These are phyloP conservation scores for Ganoderma lucidum DNA, from an alignment of 1,284 basidiomycete genomes.

Conservation along the genomic window DNA sequence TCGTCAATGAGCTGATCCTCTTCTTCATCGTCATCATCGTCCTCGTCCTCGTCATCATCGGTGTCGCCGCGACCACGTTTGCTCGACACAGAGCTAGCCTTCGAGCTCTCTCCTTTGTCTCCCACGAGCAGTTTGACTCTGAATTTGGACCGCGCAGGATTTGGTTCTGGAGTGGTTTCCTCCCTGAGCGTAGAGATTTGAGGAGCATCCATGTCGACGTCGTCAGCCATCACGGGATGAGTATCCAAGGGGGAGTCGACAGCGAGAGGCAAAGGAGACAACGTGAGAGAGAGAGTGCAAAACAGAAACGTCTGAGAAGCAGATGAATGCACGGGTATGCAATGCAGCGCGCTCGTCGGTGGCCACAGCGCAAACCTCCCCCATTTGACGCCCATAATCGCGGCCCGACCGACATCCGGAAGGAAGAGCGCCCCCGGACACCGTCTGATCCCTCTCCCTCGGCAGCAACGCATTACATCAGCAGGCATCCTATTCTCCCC, in stretches of 20 bases:
- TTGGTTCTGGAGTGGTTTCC: conserved; percentile 71
- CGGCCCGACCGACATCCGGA: neutral
- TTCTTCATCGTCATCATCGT: conserved; percentile 66
- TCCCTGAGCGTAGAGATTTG: conserved; percentile 79
- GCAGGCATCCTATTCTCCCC: conserved; percentile 34
- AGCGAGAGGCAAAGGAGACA: neutral
- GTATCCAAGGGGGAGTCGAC: conserved; percentile 14
- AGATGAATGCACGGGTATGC: neutral
- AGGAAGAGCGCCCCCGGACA: conserved; percentile 14
- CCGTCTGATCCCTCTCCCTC: neutral
- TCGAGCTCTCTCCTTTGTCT: conserved; percentile 49
- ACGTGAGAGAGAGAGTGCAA: conserved; percentile 1
- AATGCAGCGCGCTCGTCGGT: neutral
- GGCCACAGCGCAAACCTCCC: neutral
- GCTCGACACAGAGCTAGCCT: conserved; percentile 38
- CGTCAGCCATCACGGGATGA: conserved; percentile 38
- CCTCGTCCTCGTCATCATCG: conserved; percentile 58
- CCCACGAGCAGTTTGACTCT: conserved; percentile 59
- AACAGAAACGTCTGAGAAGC: neutral
- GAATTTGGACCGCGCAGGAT: conserved; percentile 50
- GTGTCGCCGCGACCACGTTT: conserved; percentile 44
- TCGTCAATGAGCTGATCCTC: conserved; percentile 83
- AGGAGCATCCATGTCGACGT: conserved; percentile 76
- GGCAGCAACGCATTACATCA: conserved; percentile 27
- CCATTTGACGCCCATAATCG: neutral